Base-by-base conservation (phyloP, 495 filamentous ascomycete genomes). In the Staphylotrichum longicolle region DNA sequence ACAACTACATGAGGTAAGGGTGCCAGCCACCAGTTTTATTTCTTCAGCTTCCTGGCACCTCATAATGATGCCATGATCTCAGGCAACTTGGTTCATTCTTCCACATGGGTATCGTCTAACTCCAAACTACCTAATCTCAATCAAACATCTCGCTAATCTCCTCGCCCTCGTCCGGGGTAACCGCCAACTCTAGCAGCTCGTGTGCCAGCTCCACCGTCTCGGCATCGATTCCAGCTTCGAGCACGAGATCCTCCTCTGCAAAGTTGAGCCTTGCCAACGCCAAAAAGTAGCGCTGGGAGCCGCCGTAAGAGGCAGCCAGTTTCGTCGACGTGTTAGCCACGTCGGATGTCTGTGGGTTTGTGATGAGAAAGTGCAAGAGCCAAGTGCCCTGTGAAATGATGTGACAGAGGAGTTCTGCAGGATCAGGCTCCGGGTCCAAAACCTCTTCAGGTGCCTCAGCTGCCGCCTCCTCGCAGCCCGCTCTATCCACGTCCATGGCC, bases 141-240 rank as follows among this genome's bases (percentile, higher is more conserved):
- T 53, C 75, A 66, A 81, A 80, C 37, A 76, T 68, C 46, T 71
- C 68, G 8, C 73, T 68, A 35, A 81, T 61, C 48, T 64, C 73
- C 57, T 77, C 72, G 4, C 72, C 76, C 35, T 78, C 76, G 33
- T 79, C 77, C 1, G 75, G 73, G 15, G 75, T 79, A 5, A 78
- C 78, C 3, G 73, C 75, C 54, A 79, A 47, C 67, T 80, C 77
- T 2, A 82, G 63, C 42, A 82, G 50, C 57, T 79, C 76, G 42
- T 80, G 75, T 20, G 79, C 79, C 50, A 75, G 61, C 56, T 82
- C 79, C 12, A 71, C 72, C n/a, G 77, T 80, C 20, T 77, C 71
- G 4, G 63, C 62, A 7, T 71, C 70, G 35, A 77, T 73, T 14
- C 69, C 69, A 0, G 63, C 65, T 58, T 82, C 79, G 35, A 79